Conservation (phyloP, 805 yeast genomes). For the Jamesozyma gamospora region DNA sequence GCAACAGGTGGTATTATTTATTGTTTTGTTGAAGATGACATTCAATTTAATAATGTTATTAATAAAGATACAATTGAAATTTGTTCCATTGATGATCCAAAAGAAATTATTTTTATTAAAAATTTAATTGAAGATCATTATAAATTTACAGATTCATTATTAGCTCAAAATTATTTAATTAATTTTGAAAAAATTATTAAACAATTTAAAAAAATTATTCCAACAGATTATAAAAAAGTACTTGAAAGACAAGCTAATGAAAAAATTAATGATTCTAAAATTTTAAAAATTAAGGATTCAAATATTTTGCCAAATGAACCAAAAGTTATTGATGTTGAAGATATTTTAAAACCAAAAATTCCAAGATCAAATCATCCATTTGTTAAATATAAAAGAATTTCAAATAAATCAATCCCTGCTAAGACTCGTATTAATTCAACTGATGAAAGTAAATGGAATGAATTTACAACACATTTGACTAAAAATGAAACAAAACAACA, state of each 20-base stretch:
- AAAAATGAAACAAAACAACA: slow-evolving; percentile 82
- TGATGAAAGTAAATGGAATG: slow-evolving; percentile 72
- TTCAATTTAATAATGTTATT: slow-evolving; percentile 73
- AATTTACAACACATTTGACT: slow-evolving; percentile 61
- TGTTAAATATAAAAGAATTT: slow-evolving; percentile 72
- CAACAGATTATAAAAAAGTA: slow-evolving; percentile 83
- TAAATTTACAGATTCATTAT: slow-evolving; percentile 11
- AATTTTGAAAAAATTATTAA: slow-evolving; percentile 86
- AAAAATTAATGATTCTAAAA: background rate
- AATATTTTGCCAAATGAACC: slow-evolving; percentile 48
- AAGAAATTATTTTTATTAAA: slow-evolving; percentile 88
- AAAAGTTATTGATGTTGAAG: slow-evolving; percentile 80
- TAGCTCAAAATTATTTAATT: slow-evolving; percentile 38
- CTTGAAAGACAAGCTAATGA: slow-evolving; percentile 51
- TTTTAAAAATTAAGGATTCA: background rate
- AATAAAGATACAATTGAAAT: slow-evolving; percentile 78
- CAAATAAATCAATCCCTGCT: background rate
- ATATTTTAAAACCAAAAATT: slow-evolving; percentile 33
- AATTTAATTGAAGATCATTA: slow-evolving; percentile 90
- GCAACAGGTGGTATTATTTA: slow-evolving; percentile 99
- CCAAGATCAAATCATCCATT: slow-evolving; percentile 47
- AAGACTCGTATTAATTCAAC: background rate
- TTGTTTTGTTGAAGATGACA: slow-evolving; percentile 82
- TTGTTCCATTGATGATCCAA: slow-evolving; percentile 66
- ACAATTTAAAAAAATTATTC: slow-evolving; percentile 86